Conservation (phyloP, 2,329 filamentous ascomycete species). For the Aspergillus ruber region DNA sequence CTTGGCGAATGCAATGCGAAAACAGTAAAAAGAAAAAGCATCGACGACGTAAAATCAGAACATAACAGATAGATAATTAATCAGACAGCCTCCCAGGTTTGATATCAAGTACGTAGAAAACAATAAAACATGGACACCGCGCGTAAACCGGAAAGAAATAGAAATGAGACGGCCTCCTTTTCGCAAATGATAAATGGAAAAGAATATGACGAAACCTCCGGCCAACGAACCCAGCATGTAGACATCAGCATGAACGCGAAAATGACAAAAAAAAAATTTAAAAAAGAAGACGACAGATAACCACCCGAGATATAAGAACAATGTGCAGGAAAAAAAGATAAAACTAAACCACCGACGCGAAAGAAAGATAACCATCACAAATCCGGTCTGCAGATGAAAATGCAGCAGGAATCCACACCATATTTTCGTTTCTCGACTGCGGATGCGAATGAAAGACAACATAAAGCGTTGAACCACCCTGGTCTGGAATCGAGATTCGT, state of each 20-base stretch:
- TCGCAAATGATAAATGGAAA: constrained; percentile 1
- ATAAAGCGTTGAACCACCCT: not conserved
- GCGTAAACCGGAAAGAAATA: constrained; percentile 3
- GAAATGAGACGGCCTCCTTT: constrained; percentile 10
- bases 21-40: not conserved
- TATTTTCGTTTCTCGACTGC: constrained; percentile 8
- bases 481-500: not conserved
- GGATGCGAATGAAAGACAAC: constrained; percentile 7
- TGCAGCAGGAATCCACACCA: constrained; percentile 15
- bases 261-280: constrained; percentile 1
- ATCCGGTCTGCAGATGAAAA: constrained; percentile 9
- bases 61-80: constrained; percentile 19
- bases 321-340: constrained; percentile 1
- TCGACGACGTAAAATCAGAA: constrained; percentile 3
- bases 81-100: constrained; percentile 36
- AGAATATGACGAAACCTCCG: not conserved
- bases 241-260: not conserved
- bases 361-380: constrained; percentile 5
- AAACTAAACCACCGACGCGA: constrained; percentile 5
- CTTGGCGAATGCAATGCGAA: too few relatives aligned
- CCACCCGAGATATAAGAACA: constrained; percentile 20
- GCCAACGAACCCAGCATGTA: not conserved
- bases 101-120: constrained; percentile 9
- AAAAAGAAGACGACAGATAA: constrained; percentile 15
- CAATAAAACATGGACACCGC: constrained; percentile 6